phyloP scores from a whole-genome alignment of 805 yeast genomes.

The Yamadazyma philogaea region DNA sequence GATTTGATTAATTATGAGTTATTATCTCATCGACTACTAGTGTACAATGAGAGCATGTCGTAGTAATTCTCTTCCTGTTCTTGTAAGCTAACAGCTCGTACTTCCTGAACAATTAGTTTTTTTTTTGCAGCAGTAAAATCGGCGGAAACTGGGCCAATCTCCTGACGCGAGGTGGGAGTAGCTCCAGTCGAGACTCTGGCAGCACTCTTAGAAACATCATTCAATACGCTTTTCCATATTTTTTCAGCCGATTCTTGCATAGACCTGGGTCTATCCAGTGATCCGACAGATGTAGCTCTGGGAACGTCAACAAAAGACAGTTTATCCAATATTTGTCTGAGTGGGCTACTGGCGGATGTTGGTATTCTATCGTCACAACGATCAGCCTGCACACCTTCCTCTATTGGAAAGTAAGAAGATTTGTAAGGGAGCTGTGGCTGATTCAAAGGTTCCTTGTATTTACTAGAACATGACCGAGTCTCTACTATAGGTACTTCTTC shows the following conservation, averaged over 20 bases:
- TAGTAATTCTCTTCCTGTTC: slow-evolving; percentile 1
- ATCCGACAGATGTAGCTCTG: neutral
- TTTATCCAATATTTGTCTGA: slow-evolving; percentile 6
- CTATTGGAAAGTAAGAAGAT: neutral
- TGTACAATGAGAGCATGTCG: neutral
- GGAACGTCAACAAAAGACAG: slow-evolving; percentile 11
- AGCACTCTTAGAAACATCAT: slow-evolving; percentile 34
- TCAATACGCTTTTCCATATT: slow-evolving; percentile 31
- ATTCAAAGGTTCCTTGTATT: neutral
- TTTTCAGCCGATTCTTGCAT: slow-evolving; percentile 1
- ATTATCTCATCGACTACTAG: neutral
- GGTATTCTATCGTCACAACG: neutral
- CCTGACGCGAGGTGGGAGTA: slow-evolving; percentile 20
- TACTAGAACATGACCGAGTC: neutral
- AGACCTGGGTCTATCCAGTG: neutral
- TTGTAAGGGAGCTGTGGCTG: neutral
- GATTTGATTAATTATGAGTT: neutral
- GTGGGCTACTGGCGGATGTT: neutral
- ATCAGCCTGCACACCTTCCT: neutral
- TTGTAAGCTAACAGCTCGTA: neutral
- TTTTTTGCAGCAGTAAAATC: slow-evolving; percentile 18
- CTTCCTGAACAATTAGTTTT: neutral
- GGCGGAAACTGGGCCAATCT: slow-evolving; percentile 22
- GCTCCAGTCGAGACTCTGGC: slow-evolving; percentile 36
- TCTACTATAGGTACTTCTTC: neutral